Percentiles rank a stretch among this genome's conserved stretches.
Evolutionary conservation across 2,329 filamentous ascomycete species (phyloP).

Genomic region (Sarocladiaceae sp.): DNA sequence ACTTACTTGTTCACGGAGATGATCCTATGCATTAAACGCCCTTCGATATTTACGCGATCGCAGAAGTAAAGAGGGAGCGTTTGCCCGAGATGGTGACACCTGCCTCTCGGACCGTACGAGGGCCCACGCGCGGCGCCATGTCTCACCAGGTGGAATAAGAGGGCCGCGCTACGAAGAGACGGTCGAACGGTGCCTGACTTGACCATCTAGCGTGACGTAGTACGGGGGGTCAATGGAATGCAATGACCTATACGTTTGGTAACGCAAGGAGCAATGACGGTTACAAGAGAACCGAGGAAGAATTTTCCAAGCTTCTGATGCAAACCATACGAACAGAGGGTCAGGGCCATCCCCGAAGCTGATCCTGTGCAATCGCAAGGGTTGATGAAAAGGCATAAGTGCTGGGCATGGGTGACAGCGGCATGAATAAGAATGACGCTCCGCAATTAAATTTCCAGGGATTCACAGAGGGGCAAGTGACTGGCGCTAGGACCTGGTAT

Average conservation of each 20-base stretch:
- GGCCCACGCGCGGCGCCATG: conserved; percentile 3
- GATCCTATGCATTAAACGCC: too few species aligned
- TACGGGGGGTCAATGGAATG: conserved; percentile 3
- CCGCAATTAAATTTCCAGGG: conserved; percentile 9
- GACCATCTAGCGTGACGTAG: conserved; percentile 1
- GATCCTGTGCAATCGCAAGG: too few species aligned
- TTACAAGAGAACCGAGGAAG: neutral
- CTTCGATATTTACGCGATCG: too few species aligned
- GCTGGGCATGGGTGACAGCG: neutral
- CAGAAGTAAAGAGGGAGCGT: too few species aligned
- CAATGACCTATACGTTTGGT: too few species aligned
- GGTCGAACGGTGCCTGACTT: neutral
- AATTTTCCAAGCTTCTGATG: neutral
- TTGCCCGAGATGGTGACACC: neutral
- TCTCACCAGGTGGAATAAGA: conserved; percentile 1
- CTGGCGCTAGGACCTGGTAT: too few species aligned
- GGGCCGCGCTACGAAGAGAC: neutral
- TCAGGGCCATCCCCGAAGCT: conserved; percentile 3
- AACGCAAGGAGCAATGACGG: neutral
- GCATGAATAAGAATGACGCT: conserved; percentile 6
- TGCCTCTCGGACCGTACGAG: neutral
- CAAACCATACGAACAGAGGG: neutral
- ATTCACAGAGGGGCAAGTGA: conserved; percentile 4
- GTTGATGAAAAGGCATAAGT: too few species aligned
- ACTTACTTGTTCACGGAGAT: too few species aligned